Evolutionary conservation across 1,139 yeast species (phyloP).

Genomic region (Hyphopichia khmerensis): DNA sequence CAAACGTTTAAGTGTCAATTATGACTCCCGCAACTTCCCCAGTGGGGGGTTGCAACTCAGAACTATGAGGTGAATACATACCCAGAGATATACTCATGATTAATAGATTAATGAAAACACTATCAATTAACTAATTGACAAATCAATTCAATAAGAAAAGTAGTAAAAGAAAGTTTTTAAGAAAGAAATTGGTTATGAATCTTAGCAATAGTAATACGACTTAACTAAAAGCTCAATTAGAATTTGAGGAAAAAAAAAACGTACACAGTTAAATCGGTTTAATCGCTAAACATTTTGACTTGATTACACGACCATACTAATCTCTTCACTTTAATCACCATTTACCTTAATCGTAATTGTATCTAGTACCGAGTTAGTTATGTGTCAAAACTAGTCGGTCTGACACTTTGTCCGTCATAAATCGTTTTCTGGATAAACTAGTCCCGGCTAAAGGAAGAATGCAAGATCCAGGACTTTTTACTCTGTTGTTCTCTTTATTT

Average conservation of each 20-base stretch:
- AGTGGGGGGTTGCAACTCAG: no score
- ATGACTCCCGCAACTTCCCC: background rate
- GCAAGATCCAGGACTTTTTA: no score
- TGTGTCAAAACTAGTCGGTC: no score
- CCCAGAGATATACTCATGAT: slow-evolving; percentile 28
- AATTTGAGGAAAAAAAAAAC: background rate
- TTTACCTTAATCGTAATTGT: no score
- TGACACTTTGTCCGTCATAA: no score
- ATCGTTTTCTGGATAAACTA: no score
- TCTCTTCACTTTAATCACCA: no score
- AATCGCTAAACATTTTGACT: background rate
- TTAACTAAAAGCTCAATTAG: background rate
- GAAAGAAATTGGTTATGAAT: background rate
- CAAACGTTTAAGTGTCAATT: no score
- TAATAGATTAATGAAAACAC: background rate
- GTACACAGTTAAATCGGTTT: background rate
- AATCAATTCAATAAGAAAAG: background rate
- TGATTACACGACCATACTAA: background rate
- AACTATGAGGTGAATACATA: no score
- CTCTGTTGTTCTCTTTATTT: no score
- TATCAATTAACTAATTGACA: background rate
- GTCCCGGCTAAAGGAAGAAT: no score
- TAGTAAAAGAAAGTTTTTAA: background rate
- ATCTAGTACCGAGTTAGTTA: no score
- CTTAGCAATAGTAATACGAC: background rate